Evolutionary conservation across 306 rosid species (phyloP).

Genomic region (Inga oerstediana): DNA sequence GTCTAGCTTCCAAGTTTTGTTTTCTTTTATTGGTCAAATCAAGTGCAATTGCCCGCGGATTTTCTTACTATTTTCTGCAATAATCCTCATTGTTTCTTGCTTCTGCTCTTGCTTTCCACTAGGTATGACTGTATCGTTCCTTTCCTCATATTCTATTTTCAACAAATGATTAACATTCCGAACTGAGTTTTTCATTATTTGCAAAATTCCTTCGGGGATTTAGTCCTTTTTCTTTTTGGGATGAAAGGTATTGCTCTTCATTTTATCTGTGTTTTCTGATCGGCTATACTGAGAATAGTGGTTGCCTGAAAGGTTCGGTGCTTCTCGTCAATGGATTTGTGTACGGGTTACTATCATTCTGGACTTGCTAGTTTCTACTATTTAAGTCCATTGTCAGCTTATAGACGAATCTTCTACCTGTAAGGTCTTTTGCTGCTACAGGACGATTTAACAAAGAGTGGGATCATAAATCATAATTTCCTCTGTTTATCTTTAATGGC

Average conservation of each 20-base stretch:
- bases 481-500: background rate
- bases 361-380: background rate
- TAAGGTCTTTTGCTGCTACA: background rate
- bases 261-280: slow-evolving; percentile 8
- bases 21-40: slow-evolving; percentile 19
- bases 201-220: background rate
- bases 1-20: slow-evolving; percentile 30
- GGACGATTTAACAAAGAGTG: slow-evolving; percentile 9
- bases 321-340: background rate
- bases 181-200: background rate
- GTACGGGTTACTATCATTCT: slow-evolving; percentile 2
- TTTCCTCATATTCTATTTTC: background rate
- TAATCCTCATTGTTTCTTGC: background rate
- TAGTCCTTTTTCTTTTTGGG: background rate
- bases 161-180: background rate
- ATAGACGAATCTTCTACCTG: background rate
- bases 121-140: background rate
- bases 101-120: slow-evolving; percentile 30
- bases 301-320: background rate
- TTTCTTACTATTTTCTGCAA: slow-evolving; percentile 21
- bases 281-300: slow-evolving; percentile 7
- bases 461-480: slow-evolving; percentile 4
- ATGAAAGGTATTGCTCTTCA: background rate
- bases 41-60: slow-evolving; percentile 19
- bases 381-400: background rate